Base-by-base conservation (phyloP, 202 grass and related monocot species). In the Saccharum hybrid region DNA sequence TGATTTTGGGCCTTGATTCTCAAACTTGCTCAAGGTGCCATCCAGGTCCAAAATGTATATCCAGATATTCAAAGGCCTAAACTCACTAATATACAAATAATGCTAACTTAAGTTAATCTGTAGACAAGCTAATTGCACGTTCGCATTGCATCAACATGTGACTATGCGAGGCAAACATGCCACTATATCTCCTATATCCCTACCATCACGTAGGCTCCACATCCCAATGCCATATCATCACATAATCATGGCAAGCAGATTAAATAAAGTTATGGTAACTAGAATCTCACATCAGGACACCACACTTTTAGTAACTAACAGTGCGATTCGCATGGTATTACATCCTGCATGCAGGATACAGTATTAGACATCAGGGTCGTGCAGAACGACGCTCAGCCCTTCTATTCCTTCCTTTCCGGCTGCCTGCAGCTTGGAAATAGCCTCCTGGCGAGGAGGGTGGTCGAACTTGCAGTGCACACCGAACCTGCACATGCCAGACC, bases 401-500 rank as follows among this genome's bases (percentile, higher is more conserved):
- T 40, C 23, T 42, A 14, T 66, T 64, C 3, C 74, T 68, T 73
- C 34, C 37, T 73, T 79, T 46, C 59, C 72, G 6, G 52, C 72
- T 72, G 75, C 88, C 66, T 91, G 86, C 61, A 75, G 83, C 86
- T 89, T 92, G 34, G 89, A 68, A 21, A 98, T 63, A 30, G 88
- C 89, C 84, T 90, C 86, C 26, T 64, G 75, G 1, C 78, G 93
- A 31, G 93, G 91, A 33, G 96, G 96, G 52, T 98, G 96, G 81
- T 99, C 96, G 54, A 96, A 96, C 75, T 75, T 99, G 82, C 97
- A 99, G 7, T 45, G 79, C 49, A 13, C 73, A 9, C 91, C 97
- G 42, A 88, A 96, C 65, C 75, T 91, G 97, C 97, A 99, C 11
- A 75, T 90, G 61, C 93, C 91, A 0, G 88, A 94, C 82, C 81